Evolutionary conservation across 2,329 filamentous ascomycete genomes (phyloP).

Genomic region (Eutypella sp.): DNA sequence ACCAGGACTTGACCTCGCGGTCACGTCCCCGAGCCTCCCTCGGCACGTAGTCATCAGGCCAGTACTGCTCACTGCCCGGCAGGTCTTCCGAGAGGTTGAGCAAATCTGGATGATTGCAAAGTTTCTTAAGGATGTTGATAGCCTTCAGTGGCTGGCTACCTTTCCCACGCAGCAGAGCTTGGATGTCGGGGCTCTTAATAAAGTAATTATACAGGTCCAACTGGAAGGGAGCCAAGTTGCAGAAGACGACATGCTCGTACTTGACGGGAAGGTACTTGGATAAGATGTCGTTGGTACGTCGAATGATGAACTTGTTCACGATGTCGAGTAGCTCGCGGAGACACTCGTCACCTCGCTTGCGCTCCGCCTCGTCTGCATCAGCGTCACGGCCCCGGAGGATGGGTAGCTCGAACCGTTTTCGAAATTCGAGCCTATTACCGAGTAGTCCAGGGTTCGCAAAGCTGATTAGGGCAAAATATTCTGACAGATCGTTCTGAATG

Average conservation of each 20-base stretch:
- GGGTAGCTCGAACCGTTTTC: constrained; percentile 88
- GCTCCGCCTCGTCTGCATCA: constrained; percentile 76
- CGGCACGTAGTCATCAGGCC: constrained; percentile 81
- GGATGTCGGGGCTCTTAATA: constrained; percentile 91
- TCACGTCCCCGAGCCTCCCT: constrained; percentile 85
- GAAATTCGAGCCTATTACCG: constrained; percentile 83
- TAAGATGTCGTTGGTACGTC: constrained; percentile 93
- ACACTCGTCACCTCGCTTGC: constrained; percentile 77
- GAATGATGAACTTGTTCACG: constrained; percentile 98
- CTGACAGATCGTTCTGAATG: constrained; percentile 97
- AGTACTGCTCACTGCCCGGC: constrained; percentile 77
- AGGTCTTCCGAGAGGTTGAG: constrained; percentile 78
- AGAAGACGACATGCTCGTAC: constrained; percentile 99
- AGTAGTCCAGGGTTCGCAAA: constrained; percentile 94
- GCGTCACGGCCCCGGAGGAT: constrained; percentile 91
- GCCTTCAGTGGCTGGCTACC: constrained; percentile 94
- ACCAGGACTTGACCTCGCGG: constrained; percentile 89
- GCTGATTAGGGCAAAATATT: constrained; percentile 93
- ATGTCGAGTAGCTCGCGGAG: constrained; percentile 73
- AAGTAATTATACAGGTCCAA: constrained; percentile 94
- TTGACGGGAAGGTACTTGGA: constrained; percentile 98
- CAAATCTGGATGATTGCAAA: constrained; percentile 96
- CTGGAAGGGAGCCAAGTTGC: constrained; percentile 89
- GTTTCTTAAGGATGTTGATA: constrained; percentile 93
- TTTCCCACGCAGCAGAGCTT: constrained; percentile 84